phyloP scores from a whole-genome alignment of 2,329 filamentous ascomycete species.

The Alternaria arborescens region DNA sequence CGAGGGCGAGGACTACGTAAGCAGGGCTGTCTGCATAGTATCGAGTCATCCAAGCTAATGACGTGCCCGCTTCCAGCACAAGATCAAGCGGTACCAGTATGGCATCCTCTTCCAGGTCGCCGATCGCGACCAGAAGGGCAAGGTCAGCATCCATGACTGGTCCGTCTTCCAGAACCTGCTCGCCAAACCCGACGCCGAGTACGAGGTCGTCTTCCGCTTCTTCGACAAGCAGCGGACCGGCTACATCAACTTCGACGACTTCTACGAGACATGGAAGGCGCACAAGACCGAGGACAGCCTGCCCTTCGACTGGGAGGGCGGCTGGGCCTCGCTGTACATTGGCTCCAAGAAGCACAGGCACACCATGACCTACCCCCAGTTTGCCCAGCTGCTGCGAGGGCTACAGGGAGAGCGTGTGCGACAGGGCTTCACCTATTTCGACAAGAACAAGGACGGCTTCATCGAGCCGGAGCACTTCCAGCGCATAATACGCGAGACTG shows the following conservation, averaged over 20 bases:
- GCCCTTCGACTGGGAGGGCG: conserved; percentile 95
- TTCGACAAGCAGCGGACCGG: conserved; percentile 89
- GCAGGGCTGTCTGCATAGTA: conserved; percentile 47
- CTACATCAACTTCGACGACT: conserved; percentile 86
- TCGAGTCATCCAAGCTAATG: conserved; percentile 40
- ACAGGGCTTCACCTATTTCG: conserved; percentile 91
- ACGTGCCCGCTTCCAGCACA: conserved; percentile 71
- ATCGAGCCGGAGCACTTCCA: conserved; percentile 97
- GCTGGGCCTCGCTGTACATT: conserved; percentile 95
- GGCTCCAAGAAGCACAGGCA: conserved; percentile 88
- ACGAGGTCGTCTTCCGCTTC: conserved; percentile 96
- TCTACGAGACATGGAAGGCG: conserved; percentile 83
- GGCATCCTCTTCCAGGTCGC: conserved; percentile 91
- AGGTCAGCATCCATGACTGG: conserved; percentile 85
- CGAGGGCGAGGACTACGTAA: conserved; percentile 86
- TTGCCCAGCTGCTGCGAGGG: conserved; percentile 96
- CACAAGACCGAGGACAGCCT: conserved; percentile 88
- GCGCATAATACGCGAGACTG: conserved; percentile 92
- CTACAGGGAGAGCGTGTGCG: conserved; percentile 95
- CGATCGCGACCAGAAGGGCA: conserved; percentile 77
- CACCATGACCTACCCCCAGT: conserved; percentile 92
- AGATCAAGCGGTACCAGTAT: conserved; percentile 97
- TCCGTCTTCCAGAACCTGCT: conserved; percentile 92
- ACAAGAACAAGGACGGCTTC: conserved; percentile 91
- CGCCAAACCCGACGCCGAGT: conserved; percentile 93